phyloP scores from a whole-genome alignment of 2,329 filamentous ascomycete species.

The Aspergillus vadensis region DNA sequence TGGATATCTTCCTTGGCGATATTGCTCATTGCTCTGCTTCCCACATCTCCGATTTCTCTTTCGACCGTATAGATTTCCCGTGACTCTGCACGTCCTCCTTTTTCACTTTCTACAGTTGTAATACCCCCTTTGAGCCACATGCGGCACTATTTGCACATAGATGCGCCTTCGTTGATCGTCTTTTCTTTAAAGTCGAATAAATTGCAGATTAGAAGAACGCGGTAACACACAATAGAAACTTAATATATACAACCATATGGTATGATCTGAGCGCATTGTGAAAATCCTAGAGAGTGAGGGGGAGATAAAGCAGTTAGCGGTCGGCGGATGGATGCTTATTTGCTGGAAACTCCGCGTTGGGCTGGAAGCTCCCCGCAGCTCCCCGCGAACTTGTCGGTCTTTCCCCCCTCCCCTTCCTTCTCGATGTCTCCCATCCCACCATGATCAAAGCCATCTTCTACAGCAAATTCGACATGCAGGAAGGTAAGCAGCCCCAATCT shows the following conservation, averaged over 20 bases:
- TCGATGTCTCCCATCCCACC: constrained; percentile 23
- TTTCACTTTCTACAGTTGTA: constrained; percentile 10
- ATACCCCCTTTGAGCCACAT: constrained; percentile 18
- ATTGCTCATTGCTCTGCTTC: constrained; percentile 1
- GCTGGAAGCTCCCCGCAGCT: constrained; percentile 4
- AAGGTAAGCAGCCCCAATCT: constrained; percentile 41
- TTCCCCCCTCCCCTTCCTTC: neutral
- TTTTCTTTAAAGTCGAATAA: neutral
- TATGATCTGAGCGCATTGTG: neutral
- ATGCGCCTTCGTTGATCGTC: neutral
- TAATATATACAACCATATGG: neutral
- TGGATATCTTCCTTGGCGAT: constrained; percentile 19
- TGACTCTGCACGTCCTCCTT: neutral
- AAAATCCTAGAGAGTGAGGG: neutral
- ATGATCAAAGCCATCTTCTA: constrained; percentile 69
- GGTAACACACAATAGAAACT: neutral
- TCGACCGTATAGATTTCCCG: constrained; percentile 18
- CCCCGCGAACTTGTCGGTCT: neutral
- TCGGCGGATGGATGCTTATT: neutral
- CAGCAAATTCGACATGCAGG: constrained; percentile 65
- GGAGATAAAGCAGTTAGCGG: neutral
- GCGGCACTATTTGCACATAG: constrained; percentile 10
- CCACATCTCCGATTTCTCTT: neutral
- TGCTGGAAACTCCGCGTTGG: neutral
- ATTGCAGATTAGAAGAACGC: neutral